Evolutionary conservation across 306 rosid species (phyloP), one percentile per base, ranked within the genome.

Genomic region (Ormosia semicastrata): DNA sequence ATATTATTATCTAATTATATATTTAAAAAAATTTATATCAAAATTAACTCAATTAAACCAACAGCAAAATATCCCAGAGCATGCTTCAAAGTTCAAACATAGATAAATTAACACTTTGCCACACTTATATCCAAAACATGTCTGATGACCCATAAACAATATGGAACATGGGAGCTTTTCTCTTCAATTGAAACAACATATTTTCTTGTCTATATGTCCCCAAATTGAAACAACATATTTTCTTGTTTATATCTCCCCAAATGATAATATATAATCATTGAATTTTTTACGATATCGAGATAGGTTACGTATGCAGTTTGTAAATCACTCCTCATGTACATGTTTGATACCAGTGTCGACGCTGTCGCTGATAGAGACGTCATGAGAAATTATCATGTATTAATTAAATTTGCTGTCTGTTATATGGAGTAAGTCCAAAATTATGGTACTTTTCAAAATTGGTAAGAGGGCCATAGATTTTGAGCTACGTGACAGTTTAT

Each of bases 371-470:
- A 84, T 24, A 4, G 40, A 44, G 89, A 90, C 86, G 8, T 47
- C 13, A n/a, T 4, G 34, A 53, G 66, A 65, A 59, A 36, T 29
- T 3, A 54, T 53, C 40, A 39, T 9, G 47, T 40, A 40, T 53
- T 62, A 79, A 40, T 53, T 62, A 79, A 72, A 78, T 54, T 62
- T 77, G 37, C 69, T 87, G 89, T 79, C 85, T 71, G 56, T 77
- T 34, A 73, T 82, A 65, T 68, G 29, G 30, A 34, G 81, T 69
- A 44, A 58, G 66, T 88, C 91, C 97, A 91, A 91, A 74, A 2
- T 75, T 59, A 68, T 43, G 7, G 89, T 88, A 83, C 85, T 84
- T 81, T 85, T 90, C 94, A 78, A 15, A 75, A 71, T 69, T 81
- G 76, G 76, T 63, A 81, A 78, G 71, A 49, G 89, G 87, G 82